phyloP scores from a whole-genome alignment of 2,329 filamentous ascomycete species.

The Ophiosphaerella narmari region DNA sequence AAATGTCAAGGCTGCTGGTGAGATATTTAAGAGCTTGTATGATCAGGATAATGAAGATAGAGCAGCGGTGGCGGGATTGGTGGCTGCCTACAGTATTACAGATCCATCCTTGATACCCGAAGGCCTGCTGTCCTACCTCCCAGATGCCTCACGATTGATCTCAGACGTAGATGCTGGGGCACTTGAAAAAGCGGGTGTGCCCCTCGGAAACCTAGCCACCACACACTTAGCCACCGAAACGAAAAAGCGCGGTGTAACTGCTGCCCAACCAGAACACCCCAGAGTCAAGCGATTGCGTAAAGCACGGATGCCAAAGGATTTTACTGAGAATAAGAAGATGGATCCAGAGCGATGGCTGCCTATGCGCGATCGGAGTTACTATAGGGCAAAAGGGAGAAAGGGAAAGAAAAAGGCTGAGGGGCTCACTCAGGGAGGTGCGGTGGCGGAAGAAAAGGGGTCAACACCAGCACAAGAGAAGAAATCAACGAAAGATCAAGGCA shows the following conservation, averaged over 20 bases:
- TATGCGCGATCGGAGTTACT: conserved; percentile 83
- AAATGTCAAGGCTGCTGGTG: conserved; percentile 71
- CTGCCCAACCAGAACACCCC: conserved; percentile 48
- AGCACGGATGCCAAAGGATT: conserved; percentile 71
- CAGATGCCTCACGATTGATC: conserved; percentile 66
- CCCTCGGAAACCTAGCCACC: conserved; percentile 44
- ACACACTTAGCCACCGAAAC: conserved; percentile 45
- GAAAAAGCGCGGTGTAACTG: conserved; percentile 42
- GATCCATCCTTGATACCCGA: conserved; percentile 62
- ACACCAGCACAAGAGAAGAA: conserved; percentile 39
- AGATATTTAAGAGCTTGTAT: conserved; percentile 78
- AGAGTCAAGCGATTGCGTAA: conserved; percentile 64
- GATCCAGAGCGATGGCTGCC: conserved; percentile 95
- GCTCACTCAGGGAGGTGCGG: conserved; percentile 82
- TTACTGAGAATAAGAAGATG: conserved; percentile 75
- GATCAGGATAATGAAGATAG: conserved; percentile 68
- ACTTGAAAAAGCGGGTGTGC: conserved; percentile 71
- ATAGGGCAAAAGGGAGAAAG: conserved; percentile 89
- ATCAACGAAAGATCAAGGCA: conserved; percentile 38
- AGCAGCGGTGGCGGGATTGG: conserved; percentile 77
- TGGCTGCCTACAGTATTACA: conserved; percentile 75
- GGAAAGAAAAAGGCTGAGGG: conserved; percentile 75
- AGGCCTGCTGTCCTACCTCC: conserved; percentile 60
- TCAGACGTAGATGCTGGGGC: conserved; percentile 63
- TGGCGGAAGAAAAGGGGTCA: conserved; percentile 65